Base-by-base conservation (phyloP, 2,329 filamentous ascomycete genomes). In the Penicillium polonicum region DNA sequence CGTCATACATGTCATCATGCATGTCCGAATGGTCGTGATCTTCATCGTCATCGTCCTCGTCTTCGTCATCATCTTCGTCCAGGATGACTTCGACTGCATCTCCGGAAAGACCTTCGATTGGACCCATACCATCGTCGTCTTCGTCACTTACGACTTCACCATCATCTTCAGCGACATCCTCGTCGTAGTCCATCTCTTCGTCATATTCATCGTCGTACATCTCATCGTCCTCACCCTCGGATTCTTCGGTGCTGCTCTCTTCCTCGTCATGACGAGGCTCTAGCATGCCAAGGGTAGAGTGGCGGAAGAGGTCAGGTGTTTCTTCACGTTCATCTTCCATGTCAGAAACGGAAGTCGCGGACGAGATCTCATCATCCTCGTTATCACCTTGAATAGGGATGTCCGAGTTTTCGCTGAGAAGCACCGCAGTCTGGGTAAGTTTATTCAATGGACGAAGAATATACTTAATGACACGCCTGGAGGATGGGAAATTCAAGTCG, bases 241-340 rank as follows among this genome's bases (percentile, higher is more conserved):
- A 80, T 45, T 79, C 80, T 60, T 87, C 87, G 33, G 91, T 89
- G 35, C 90, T 91, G 49, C 91, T 92, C 62, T 93, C 91, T 60
- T 90, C 88, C 59, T 92, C 88, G 57, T 92, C 88, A 57, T 89
- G 85, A 49, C 88, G 85, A 63, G 90, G 88, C 72, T 97, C 94
- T 52, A 97, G 87, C 87, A 97, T 95, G 49, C 94, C 93, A 23
- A 99, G 81, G 1, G 95, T 91, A 2, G 94, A 97, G 74, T 97
- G 96, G 52, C 95, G 89, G 79, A 97, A 97, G 21, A 99, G 83
- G 76, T 99, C 94, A 31, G 95, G 94, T 5, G 95, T 99, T 72
- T 97, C 94, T 74, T 96, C 92, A 44, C 92, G 88, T 55, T 91
- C 88, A 60, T 92, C 90, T 41, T 92, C 90, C 50, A 92, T 80